These are phyloP conservation scores for Sugiyamaella marilandica DNA, from an alignment of 805 yeast genomes.

Conservation along the genomic window DNA sequence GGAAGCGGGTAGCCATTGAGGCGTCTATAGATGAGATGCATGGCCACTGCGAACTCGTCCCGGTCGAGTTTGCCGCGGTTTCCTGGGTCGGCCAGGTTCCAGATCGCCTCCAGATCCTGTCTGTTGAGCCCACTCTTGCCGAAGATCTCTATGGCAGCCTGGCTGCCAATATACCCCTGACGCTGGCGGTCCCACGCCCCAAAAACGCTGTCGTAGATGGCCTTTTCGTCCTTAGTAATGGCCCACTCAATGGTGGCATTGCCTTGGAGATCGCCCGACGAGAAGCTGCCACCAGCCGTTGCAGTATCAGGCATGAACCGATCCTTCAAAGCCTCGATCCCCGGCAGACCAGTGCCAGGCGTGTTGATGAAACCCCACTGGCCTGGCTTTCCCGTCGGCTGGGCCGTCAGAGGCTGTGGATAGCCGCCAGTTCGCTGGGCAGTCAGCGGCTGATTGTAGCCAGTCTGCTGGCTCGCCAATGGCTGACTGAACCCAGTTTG, in stretches of 20 bases:
- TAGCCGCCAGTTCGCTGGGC: conserved; percentile 29
- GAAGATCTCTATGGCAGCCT: conserved; percentile 77
- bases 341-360: conserved; percentile 69
- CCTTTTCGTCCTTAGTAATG: conserved; percentile 82
- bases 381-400: conserved; percentile 64
- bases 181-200: conserved; percentile 73
- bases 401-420: conserved; percentile 33
- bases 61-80: conserved; percentile 78
- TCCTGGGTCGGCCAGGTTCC: conserved; percentile 82
- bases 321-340: conserved; percentile 57
- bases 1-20: conserved; percentile 89
- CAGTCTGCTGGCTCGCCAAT: conserved; percentile 22
- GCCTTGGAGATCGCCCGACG: conserved; percentile 34
- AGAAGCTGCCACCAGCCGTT: conserved; percentile 16
- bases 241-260: conserved; percentile 67
- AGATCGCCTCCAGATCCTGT: conserved; percentile 79
- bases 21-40: conserved; percentile 91
- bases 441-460: conserved; percentile 29
- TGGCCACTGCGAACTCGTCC: conserved; percentile 93
- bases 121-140: conserved; percentile 87
- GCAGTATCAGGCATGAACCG: conserved; percentile 54
- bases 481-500: conserved; percentile 9
- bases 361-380: conserved; percentile 73
- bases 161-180: conserved; percentile 71
- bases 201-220: conserved; percentile 80